Base-by-base conservation (phyloP, 2,329 filamentous ascomycete species). In the Fusarium mexicanum region DNA sequence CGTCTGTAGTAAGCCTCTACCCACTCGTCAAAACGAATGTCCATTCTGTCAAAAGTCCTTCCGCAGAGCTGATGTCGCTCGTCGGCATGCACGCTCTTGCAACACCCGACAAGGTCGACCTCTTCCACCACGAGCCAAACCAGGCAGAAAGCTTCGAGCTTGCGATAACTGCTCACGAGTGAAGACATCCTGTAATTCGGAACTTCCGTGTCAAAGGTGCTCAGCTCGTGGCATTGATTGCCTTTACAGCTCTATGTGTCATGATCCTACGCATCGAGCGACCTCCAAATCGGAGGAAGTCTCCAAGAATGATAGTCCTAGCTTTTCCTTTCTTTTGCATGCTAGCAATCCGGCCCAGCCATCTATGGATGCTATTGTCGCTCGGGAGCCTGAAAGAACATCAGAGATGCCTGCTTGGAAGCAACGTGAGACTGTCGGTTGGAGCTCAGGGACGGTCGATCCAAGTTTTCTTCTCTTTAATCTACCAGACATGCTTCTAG, bases 11-110 rank as follows among this genome's bases (percentile, higher is more conserved):
- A 57, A 54, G 1, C 51, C 55, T 4, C 16, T 65, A 8, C 26
- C 40, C 3, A 12, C 18, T 1, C 3, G 6, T 4, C 62, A 35
- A 12, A 50, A 31, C 0, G 9, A 50, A n/a, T 76, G 74, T 20
- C 55, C 50, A 8, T 76, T 76, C 24, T 76, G 74, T 16, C 26
- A 51, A 0, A 72, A 76, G 16, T 17, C 26, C 2, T 76, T 76
- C 14, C 26, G 33, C 8, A 61, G 74, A 26, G 66, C 64, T 5
- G 74, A 76, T 22, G 62, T 72, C 9, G 47, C 74, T 8, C 62
- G 62, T 4, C 61, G 74, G 2, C 74, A 76, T 33, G 35, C 70
- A 5, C 40, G 41, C 14, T 72, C 66, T 3, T 76, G 74, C 31
- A 41, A 38, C 8, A 29, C 40, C n/a, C 61, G 74, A 18, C 26